Percentiles rank a stretch among this genome's conserved stretches.
phyloP scores from a whole-genome alignment of 768 basidiomycete species.

The Mycena galericulata region DNA sequence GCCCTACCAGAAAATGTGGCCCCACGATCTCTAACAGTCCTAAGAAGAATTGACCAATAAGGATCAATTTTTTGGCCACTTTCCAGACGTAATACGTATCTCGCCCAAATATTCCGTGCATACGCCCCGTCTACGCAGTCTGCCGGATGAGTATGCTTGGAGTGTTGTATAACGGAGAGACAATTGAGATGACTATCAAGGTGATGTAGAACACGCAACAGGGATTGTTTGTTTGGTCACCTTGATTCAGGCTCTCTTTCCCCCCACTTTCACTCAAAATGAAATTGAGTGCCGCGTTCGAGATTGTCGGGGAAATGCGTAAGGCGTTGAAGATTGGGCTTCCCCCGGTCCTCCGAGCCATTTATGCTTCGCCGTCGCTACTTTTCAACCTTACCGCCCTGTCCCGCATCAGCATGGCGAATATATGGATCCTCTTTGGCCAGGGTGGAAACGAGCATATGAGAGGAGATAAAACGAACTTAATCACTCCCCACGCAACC shows the following conservation, averaged over 20 bases:
- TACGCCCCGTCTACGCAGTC: no score
- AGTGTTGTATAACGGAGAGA: neutral
- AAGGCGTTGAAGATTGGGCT: constrained; percentile 58
- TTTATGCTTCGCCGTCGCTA: constrained; percentile 51
- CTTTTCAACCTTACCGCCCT: constrained; percentile 58
- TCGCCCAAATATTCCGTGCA: neutral
- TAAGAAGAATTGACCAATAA: no score
- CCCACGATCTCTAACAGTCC: no score
- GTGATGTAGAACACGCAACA: neutral
- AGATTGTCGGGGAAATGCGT: constrained; percentile 42
- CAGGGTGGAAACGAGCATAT: constrained; percentile 56
- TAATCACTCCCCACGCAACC: constrained; percentile 66
- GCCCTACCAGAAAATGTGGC: no score
- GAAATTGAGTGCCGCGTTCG: constrained; percentile 10
- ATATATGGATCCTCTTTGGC: constrained; percentile 67
- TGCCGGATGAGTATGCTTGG: neutral
- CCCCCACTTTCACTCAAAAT: neutral
- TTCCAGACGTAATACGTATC: neutral
- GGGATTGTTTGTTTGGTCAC: constrained; percentile 2
- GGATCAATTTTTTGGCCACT: neutral
- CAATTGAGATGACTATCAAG: neutral
- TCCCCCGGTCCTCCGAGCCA: constrained; percentile 45
- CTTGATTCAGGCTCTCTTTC: neutral
- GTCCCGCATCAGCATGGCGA: constrained; percentile 66
- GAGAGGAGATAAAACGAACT: constrained; percentile 52